A percentile compares a stretch with the other conserved stretches of the same genome.
Evolutionary conservation across 345 rosid genomes (phyloP).

Genomic region (Sonneratia alba): DNA sequence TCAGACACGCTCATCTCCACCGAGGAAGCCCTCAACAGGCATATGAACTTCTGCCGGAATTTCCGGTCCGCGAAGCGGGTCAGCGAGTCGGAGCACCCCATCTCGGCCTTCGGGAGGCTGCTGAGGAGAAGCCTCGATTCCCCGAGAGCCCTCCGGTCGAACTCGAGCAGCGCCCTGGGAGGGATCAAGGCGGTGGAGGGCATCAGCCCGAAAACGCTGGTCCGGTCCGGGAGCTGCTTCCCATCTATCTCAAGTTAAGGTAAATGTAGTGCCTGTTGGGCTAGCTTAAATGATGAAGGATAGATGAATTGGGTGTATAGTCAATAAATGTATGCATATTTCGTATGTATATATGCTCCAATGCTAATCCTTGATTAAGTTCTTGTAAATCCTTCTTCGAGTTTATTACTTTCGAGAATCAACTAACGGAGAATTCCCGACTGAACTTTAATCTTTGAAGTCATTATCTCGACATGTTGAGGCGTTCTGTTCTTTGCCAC

Average conservation of each 20-base stretch:
- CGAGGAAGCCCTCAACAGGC: slow-evolving; percentile 49
- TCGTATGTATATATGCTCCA: background rate
- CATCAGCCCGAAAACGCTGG: background rate
- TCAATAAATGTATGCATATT: background rate
- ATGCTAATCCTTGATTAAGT: background rate
- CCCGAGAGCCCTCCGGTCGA: slow-evolving; percentile 31
- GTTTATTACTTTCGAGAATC: no score
- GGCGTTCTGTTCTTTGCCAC: no score
- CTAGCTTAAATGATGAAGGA: background rate
- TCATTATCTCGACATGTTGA: no score
- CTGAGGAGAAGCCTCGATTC: slow-evolving; percentile 53
- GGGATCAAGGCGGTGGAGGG: background rate
- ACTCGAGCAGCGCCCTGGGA: slow-evolving; percentile 35
- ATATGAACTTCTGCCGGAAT: slow-evolving; percentile 29
- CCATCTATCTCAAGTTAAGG: slow-evolving; percentile 6
- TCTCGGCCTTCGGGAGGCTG: slow-evolving; percentile 41
- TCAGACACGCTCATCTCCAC: slow-evolving; percentile 36
- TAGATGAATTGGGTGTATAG: background rate
- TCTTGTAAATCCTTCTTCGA: background rate
- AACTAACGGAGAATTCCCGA: background rate
- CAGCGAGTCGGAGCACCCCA: slow-evolving; percentile 44
- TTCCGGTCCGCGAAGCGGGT: slow-evolving; percentile 19
- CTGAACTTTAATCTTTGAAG: no score
- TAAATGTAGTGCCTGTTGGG: background rate
- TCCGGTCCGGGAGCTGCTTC: slow-evolving; percentile 14